Evolutionary conservation across 352 stramenopile genomes (phyloP), one percentile per base, ranked within the genome.

Genomic region (Globisporangium megalacanthum): DNA sequence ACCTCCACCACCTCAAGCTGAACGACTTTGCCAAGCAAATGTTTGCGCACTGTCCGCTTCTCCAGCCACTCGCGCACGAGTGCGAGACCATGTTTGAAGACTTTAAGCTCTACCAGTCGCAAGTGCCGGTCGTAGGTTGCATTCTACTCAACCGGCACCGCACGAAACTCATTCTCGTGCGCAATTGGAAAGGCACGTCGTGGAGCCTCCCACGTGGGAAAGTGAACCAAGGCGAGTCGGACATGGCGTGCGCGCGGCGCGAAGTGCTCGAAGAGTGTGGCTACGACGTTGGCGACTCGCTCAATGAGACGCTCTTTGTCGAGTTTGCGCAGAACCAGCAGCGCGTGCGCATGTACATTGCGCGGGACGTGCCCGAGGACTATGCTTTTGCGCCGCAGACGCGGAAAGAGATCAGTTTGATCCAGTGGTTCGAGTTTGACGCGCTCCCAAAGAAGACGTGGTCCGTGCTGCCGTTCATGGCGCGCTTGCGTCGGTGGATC

Each of bases 211-310:
- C 92, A 8, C 80, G 88, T 10, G 93, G 93, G 17, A 98, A 98
- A 61, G 89, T 98, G 56, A 98, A 98, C 69, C 77, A 98, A 52
- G 84, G 82, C 22, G 93, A 98, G 75, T 77, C 76, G 1, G 79
- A 95, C 49, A 65, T 91, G 52, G 86, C 92, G 47, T 97, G 89
- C 54, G 93, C 93, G 25, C 74, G 85, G 1, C 83, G 93, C 39
- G 93, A 98, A 72, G 89, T 97, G 54, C 70, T 91, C 36, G 93
- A 98, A 66, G 93, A 98, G 64, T 97, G 86, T 49, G 91, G 89
- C 55, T 98, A 94, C 63, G 78, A 87, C 36, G 87, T 97, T 41
- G 70, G 75, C 44, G 68, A 95, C 55, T 68, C 70, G n/a, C 68
- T 98, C 11, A 67, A 65, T 3, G 83, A 84, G 49, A 86, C 87